Evolutionary conservation across 2,329 filamentous ascomycete genomes (phyloP), one percentile per base, ranked within the genome.

Genomic region (Knufia fluminis): DNA sequence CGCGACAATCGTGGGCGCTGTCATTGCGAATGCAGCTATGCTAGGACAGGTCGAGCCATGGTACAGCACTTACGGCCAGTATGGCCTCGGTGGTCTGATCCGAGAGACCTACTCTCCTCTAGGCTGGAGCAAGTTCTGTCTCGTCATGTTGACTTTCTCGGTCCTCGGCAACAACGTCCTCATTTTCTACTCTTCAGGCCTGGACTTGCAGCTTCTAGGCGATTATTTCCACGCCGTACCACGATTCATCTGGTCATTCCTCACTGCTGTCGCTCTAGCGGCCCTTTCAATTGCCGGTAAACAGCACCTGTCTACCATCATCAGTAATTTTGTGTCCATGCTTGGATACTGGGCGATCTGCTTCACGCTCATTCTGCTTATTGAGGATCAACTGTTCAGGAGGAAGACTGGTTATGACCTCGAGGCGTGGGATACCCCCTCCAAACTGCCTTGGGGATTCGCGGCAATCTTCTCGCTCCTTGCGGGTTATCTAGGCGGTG

Each of bases 401-500:
- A 62, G 63, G 35, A 65, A 64, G 10, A 59, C 59, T 19, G 71
- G 69, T 17, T 74, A 73, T 52, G 64, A 73, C 45, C 59, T 72
- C 8, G 64, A 67, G 9, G 70, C 60, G 1, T 74, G 71, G 71
- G 71, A 74, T 46, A 63, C 70, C 36, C 69, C 67, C 0, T 56
- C 53, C n/a, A 60, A 64, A 26, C 58, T 74, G 33, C 71, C 71
- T 1, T 49, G 65, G 4, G 71, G 71, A 19, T 23, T 55, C 16
- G 56, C 58, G 7, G 58, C 58, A 4, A 47, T 55, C 35, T 47
- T 54, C 20, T 46, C 58, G 4, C 44, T 59, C 14, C 46, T 56
- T 23, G 43, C 57, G 7, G 57, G 53, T 19, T 59, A 59, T 50
- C 67, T 83, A 32, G 73, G 73, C 17, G 84, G 84, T n/a, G 82